Evolutionary conservation across 2,329 filamentous ascomycete genomes (phyloP).

Genomic region (Aspergillus tubingensis): DNA sequence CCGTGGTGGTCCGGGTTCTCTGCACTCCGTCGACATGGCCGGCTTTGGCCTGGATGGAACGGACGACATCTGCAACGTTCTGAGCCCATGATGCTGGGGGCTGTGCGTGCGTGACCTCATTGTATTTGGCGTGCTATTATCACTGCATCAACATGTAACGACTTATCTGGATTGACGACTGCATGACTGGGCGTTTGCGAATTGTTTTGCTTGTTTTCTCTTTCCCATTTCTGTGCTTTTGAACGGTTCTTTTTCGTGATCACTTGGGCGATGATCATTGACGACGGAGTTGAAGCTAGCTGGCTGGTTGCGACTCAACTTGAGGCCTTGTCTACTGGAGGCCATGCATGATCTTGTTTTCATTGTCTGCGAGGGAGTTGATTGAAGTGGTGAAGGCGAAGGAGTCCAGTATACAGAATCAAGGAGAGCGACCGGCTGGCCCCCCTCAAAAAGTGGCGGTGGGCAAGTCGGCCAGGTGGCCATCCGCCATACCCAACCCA

Average conservation of each 20-base stretch:
- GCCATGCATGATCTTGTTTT: slow-evolving; percentile 7
- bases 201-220: slow-evolving; percentile 16
- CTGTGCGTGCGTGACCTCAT: slow-evolving; percentile 7
- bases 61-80: slow-evolving; percentile 38
- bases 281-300: slow-evolving; percentile 35
- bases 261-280: slow-evolving; percentile 14
- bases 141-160: slow-evolving; percentile 41
- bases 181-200: slow-evolving; percentile 43
- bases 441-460: slow-evolving; percentile 16
- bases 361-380: background rate
- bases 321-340: slow-evolving; percentile 24
- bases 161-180: slow-evolving; percentile 44
- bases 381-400: background rate
- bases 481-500: slow-evolving; percentile 3
- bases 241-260: background rate
- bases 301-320: slow-evolving; percentile 39
- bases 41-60: slow-evolving; percentile 45
- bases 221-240: slow-evolving; percentile 5
- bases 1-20: slow-evolving; percentile 44
- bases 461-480: slow-evolving; percentile 17
- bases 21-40: slow-evolving; percentile 50
- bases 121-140: slow-evolving; percentile 30
- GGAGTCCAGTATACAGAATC: background rate
- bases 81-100: slow-evolving; percentile 38
- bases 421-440: background rate